Evolutionary conservation across 495 filamentous ascomycete species (phyloP), one percentile per base, ranked within the genome.

Genomic region (Hypoxylon subgilvum): DNA sequence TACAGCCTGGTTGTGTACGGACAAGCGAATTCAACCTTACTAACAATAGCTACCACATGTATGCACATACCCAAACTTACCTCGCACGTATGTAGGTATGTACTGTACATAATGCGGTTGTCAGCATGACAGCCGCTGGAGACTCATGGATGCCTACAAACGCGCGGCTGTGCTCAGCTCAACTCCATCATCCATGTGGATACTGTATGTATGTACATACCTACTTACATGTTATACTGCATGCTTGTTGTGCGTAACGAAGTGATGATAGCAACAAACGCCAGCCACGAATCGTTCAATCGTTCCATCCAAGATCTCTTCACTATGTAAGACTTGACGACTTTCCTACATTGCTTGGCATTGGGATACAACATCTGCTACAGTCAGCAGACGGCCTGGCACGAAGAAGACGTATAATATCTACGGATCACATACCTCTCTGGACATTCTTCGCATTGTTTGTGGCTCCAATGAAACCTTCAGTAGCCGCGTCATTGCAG

Each of bases 261-360:
- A n/a, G n/a, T n/a, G 31, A 31, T 62, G 36, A 42, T 42, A 19
- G 52, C 51, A 56, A 45, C 42, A 53, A 54, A 54, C 48, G 35
- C 43, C 50, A 49, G 25, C 52, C 21, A 18, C 42, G 14, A 57
- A 48, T 46, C 38, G 25, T 17, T 13, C 23, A 61, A 40, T 55
- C 27, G 34, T n/a, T 40, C 40, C 23, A 47, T 41, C 28, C 39
- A 57, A 62, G 58, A 62, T 62, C 58, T 62, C 58, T 54, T 47
- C n/a, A n/a, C n/a, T n/a, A n/a, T n/a, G n/a, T n/a, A 28, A 28
- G 39, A 52, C 58, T 62, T 62, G 58, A 52, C 58, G 35, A 28
- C 40, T 28, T 41, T 43, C 46, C 52, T 34, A 35, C 36, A 2
- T 56, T 47, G 34, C 58, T 56, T 62, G 52, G 58, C 58, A 51